These are phyloP conservation scores for Rhizopus arrhizus DNA, from an alignment of 371 early-diverging fungal genomes.

Conservation along the genomic window DNA sequence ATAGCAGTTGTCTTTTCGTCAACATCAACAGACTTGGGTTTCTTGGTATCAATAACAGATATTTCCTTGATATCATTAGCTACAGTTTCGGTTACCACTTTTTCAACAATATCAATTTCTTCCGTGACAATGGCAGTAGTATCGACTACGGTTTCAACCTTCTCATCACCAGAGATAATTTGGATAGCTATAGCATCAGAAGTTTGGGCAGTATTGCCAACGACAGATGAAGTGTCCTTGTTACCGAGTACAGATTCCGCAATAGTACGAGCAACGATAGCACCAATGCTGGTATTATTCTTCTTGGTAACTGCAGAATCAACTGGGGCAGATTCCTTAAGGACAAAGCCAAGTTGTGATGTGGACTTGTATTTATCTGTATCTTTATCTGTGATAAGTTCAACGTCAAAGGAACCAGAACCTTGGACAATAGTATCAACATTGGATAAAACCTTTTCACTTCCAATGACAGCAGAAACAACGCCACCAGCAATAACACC, in stretches of 20 bases:
- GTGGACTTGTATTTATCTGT: no score
- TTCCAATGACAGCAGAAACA: constrained; percentile 1
- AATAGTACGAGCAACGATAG: constrained; percentile 6
- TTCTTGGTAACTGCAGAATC: no score
- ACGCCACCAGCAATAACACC: background rate
- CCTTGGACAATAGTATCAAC: no score
- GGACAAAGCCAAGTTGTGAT: no score
- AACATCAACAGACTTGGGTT: no score
- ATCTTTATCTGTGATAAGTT: no score
- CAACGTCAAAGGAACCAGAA: no score
- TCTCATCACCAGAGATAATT: constrained; percentile 1
- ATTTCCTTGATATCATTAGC: no score
- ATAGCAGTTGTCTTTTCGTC: no score
- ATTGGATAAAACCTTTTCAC: no score
- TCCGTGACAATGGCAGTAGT: background rate
- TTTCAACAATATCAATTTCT: background rate
- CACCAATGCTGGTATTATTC: background rate
- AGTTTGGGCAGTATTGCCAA: background rate
- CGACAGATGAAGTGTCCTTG: constrained; percentile 1
- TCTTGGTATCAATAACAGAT: background rate
- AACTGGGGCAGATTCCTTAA: no score
- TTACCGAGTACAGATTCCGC: background rate
- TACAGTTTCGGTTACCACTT: background rate
- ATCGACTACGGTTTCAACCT: background rate
- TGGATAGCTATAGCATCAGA: background rate